phyloP scores from a whole-genome alignment of 2,329 filamentous ascomycete species.

The Arthrobotrys musiformis region DNA sequence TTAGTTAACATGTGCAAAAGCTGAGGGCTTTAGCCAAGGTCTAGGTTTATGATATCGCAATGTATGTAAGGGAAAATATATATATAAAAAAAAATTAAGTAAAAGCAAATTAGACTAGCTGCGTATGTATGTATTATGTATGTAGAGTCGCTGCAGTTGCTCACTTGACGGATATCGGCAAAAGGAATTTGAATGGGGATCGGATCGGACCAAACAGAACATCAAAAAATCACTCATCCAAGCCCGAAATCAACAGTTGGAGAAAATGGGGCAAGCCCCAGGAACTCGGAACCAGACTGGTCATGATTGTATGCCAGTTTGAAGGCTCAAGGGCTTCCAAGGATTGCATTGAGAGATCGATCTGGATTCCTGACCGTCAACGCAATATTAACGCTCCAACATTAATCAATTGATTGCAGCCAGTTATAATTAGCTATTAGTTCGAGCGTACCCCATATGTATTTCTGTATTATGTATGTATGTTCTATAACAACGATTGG shows the following conservation, averaged over 20 bases:
- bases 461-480: too few species aligned
- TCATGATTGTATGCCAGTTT: slow-evolving; percentile 5
- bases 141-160: too few species aligned
- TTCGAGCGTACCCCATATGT: too few species aligned
- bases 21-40: slow-evolving; percentile 12
- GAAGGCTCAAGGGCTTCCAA: too few species aligned
- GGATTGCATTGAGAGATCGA: too few species aligned
- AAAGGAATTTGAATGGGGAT: too few species aligned
- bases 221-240: slow-evolving; percentile 22
- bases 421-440: background rate
- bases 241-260: slow-evolving; percentile 14
- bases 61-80: too few species aligned
- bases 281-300: slow-evolving; percentile 8
- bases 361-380: slow-evolving; percentile 24
- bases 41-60: slow-evolving; percentile 23
- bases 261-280: background rate
- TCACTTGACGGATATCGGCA: background rate
- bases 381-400: too few species aligned
- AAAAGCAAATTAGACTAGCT: too few species aligned
- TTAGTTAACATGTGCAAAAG: slow-evolving; percentile 14
- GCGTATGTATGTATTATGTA: too few species aligned
- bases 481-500: background rate
- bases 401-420: too few species aligned
- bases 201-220: background rate
- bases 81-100: too few species aligned